These are phyloP conservation scores for Micractinium sp. DNA, from an alignment of 139 green algal genomes.

Conservation along the genomic window DNA sequence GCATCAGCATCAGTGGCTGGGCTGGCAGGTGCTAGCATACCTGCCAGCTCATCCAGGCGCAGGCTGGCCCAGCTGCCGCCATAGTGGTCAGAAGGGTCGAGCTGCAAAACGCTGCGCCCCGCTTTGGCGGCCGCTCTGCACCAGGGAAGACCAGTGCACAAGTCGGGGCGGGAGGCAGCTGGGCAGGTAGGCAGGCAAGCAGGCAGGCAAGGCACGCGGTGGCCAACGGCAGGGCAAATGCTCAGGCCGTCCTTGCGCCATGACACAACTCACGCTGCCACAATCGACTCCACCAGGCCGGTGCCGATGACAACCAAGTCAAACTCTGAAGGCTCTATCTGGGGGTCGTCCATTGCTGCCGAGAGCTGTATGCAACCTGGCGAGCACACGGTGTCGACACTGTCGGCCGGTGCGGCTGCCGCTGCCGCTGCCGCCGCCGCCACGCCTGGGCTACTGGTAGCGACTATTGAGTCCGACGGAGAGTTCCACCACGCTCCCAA, in stretches of 20 bases:
- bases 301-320: constrained; percentile 71
- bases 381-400: neutral
- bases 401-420: neutral
- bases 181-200: neutral
- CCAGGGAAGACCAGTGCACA: neutral
- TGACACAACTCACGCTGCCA: constrained; percentile 59
- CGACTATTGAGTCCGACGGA: too few species aligned
- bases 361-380: neutral
- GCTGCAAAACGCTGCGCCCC: constrained; percentile 82
- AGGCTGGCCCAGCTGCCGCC: constrained; percentile 75
- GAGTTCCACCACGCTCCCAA: too few species aligned
- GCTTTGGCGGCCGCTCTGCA: constrained; percentile 67
- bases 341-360: neutral
- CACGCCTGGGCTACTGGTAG: too few species aligned
- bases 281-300: constrained; percentile 64
- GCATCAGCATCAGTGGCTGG: neutral
- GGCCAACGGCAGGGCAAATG: neutral
- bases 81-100: constrained; percentile 80
- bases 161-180: neutral
- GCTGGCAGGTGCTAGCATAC: neutral
- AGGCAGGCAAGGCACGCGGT: neutral
- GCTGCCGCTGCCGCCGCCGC: neutral
- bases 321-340: constrained; percentile 60
- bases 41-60: constrained; percentile 32
- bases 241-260: neutral